These are phyloP conservation scores for Colletotrichum tofieldiae DNA, from an alignment of 2,329 filamentous ascomycete species.

Conservation along the genomic window DNA sequence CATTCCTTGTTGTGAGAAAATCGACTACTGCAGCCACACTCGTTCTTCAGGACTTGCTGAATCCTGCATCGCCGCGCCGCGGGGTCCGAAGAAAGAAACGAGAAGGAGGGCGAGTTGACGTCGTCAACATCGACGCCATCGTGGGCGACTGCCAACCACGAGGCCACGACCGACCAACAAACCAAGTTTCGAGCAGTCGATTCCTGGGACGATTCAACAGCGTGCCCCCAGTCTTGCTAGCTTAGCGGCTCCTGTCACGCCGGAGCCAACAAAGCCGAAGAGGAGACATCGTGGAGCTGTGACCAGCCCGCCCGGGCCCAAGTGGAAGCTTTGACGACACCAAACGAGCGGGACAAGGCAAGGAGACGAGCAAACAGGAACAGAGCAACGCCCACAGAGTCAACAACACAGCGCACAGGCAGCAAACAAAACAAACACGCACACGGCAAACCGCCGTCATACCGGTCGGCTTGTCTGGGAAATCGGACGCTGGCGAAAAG, in stretches of 20 bases:
- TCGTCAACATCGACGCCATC: slow-evolving; percentile 12
- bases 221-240: neutral
- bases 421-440: slow-evolving; percentile 20
- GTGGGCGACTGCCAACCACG: neutral
- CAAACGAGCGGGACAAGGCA: neutral
- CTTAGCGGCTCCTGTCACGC: slow-evolving; percentile 25
- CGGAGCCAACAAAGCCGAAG: slow-evolving; percentile 22
- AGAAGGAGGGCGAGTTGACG: slow-evolving; percentile 1
- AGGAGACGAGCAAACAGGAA: neutral
- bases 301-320: slow-evolving; percentile 16
- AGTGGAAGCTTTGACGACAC: slow-evolving; percentile 24
- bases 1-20: neutral
- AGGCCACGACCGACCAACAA: neutral
- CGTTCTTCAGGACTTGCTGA: neutral
- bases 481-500: neutral
- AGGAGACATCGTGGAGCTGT: slow-evolving; percentile 6
- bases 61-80: neutral
- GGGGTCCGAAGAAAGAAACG: neutral
- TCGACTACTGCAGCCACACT: slow-evolving; percentile 2
- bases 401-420: neutral
- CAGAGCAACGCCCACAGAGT: neutral
- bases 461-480: neutral
- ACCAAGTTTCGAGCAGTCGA: slow-evolving; percentile 8
- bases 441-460: slow-evolving; percentile 32
- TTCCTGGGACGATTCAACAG: neutral